Evolutionary conservation across 352 stramenopile species (phyloP), one percentile per base, ranked within the genome.

Genomic region (Globisporangium canariense): DNA sequence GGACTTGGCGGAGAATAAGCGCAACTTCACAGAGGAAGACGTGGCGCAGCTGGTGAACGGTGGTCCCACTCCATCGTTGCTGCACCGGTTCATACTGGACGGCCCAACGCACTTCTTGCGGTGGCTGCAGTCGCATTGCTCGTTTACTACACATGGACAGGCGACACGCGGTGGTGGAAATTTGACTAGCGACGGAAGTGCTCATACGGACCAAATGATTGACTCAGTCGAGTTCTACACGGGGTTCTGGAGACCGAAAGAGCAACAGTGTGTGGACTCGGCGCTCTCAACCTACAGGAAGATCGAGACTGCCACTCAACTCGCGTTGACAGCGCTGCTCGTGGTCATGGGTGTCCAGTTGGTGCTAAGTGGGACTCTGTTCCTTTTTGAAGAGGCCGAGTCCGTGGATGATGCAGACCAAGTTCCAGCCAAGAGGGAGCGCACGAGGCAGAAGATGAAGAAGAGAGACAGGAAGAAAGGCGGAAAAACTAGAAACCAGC

Each of bases 61-160:
- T 50, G 76, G 71, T 0, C 43, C 52, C 1, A 30, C 52, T 20
- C 73, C 76, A 2, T 86, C 78, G 9, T 66, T 89, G 7, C 73
- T 73, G 25, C 78, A 88, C 11, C 69, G 78, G 10, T 85, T 88
- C 50, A 53, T 82, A 6, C 66, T 85, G 22, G 78, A 89, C 50
- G 76, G 69, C 4, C 78, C 77, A 6, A 63, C 66, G 52, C 64
- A 63, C 53, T 89, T 86, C 34, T 64, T 89, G 2, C 60, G 62
- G 2, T 85, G 75, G 75, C 32, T 89, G 10, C 53, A 70, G 28
- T 10, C 18, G 0, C 65, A 70, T 25, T 89, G 80, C 28, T 28
- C 46, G 0, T 50, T 22, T 18, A 16, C 47, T 20, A 11, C 40
- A 9, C 30, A n/a, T 6, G 22, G 7, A n/a, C 2, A 25, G 40